phyloP scores from a whole-genome alignment of 768 basidiomycete genomes.

The Erythrobasidium yunnanense region DNA sequence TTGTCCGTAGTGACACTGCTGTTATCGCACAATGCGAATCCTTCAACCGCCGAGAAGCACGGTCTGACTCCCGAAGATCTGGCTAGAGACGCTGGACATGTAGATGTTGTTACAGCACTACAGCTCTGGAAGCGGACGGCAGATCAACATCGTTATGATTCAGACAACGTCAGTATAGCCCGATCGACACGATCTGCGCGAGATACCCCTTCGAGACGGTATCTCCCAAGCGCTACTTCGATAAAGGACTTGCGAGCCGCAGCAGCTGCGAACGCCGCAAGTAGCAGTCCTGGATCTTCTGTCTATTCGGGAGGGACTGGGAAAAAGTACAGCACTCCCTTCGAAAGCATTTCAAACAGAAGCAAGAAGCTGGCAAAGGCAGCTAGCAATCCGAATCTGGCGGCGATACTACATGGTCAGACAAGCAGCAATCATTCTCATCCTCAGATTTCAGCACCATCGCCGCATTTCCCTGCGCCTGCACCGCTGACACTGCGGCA shows the following conservation, averaged over 20 bases:
- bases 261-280: not conserved
- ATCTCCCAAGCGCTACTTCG: no score
- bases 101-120: conserved; percentile 6
- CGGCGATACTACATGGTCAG: not conserved
- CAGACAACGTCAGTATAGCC: not conserved
- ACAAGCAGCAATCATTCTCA: not conserved
- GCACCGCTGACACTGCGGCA: conserved; percentile 5
- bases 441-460: not conserved
- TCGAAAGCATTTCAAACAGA: conserved; percentile 13
- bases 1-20: conserved; percentile 63
- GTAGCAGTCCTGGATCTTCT: not conserved
- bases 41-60: conserved; percentile 76
- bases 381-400: conserved; percentile 21
- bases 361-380: conserved; percentile 23
- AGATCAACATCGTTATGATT: not conserved
- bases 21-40: conserved; percentile 70
- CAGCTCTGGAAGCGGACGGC: conserved; percentile 12
- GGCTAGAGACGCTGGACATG: conserved; percentile 30
- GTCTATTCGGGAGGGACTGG: not conserved
- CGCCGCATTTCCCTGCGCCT: not conserved
- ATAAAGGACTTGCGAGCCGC: not conserved
- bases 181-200: not conserved
- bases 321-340: not conserved
- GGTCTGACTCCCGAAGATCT: conserved; percentile 58
- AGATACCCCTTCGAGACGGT: no score